Evolutionary conservation across 768 basidiomycete genomes (phyloP), one percentile per base, ranked within the genome.

Genomic region (Pleurotus ostreatus): DNA sequence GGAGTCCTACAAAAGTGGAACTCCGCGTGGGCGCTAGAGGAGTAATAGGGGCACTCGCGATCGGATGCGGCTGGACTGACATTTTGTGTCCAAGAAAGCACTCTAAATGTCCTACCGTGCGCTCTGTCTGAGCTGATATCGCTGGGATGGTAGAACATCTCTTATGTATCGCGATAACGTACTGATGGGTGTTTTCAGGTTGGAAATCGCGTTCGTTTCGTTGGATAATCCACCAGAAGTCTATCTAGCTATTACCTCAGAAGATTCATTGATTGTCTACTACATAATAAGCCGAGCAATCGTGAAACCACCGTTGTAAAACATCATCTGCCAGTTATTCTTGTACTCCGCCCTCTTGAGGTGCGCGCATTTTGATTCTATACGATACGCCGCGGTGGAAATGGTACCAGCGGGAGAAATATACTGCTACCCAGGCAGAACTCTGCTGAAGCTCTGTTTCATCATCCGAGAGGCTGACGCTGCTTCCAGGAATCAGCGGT

Each of bases 181-280:
- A 30, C 9, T 30, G 26, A 30, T 20, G n/a, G 15, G 12, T 23
- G 6, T 12, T 51, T 18, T n/a, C 88, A 30, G 86, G 83, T 69
- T 89, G 5, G 73, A 74, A 53, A 69, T 74, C 18, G 82, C 85
- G 2, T 91, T 90, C 66, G 62, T 67, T 5, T 73, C 71, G 9
- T 70, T 89, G 11, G 69, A 68, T 5, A 69, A 71, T 45, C 77
- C 78, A 8, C 66, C 74, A 41, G 74, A 81, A 53, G 68, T 92
- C 44, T 86, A 81, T 62, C 68, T 92, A 25, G 90, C 85, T 12
- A 85, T 92, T 55, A 84, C 83, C 43, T 80, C 85, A 0, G 83
- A 87, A 47, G 90, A 92, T 62, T 84, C 90, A 8, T 91, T 89
- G 9, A 85, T 88, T 46, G 90, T 92, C 51, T 92, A 92, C 68